A percentile compares a stretch with the other conserved stretches of the same genome.
Evolutionary conservation across 495 filamentous ascomycete species (phyloP).

Genomic region (Cetradonia linearis): DNA sequence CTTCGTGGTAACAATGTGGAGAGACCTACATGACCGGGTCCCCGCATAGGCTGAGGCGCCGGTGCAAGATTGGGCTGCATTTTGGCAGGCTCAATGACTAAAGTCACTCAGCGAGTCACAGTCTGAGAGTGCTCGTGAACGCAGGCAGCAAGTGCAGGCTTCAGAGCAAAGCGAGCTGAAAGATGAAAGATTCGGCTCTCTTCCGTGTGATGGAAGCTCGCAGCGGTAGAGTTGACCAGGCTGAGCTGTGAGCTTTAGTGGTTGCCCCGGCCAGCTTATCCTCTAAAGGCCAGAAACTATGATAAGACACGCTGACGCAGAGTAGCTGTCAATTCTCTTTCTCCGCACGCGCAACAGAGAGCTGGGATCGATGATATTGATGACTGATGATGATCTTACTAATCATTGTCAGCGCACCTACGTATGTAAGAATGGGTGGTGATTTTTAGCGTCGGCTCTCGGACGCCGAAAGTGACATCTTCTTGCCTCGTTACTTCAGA

Average conservation of each 20-base stretch:
- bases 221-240: neutral
- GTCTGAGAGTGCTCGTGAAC: neutral
- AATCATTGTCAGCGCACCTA: neutral
- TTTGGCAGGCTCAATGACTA: slow-evolving; percentile 1
- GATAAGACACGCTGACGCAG: neutral
- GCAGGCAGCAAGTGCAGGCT: neutral
- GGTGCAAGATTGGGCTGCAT: slow-evolving; percentile 50
- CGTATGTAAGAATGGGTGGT: too few species aligned
- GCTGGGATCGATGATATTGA: neutral
- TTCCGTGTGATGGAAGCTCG: neutral
- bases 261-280: neutral
- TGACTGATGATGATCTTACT: slow-evolving; percentile 9
- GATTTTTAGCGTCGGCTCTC: neutral
- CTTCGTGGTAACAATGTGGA: slow-evolving; percentile 22
- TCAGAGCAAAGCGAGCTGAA: slow-evolving; percentile 1
- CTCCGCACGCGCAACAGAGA: neutral
- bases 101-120: neutral
- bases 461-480: neutral
- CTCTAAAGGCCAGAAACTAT: neutral
- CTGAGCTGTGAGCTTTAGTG: neutral
- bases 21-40: slow-evolving; percentile 46
- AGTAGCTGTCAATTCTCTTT: neutral
- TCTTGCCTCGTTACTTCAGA: too few species aligned
- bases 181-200: neutral
- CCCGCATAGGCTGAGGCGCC: slow-evolving; percentile 50